These are phyloP conservation scores for Neurospora discreta DNA, from an alignment of 495 filamentous ascomycete species.

Conservation along the genomic window DNA sequence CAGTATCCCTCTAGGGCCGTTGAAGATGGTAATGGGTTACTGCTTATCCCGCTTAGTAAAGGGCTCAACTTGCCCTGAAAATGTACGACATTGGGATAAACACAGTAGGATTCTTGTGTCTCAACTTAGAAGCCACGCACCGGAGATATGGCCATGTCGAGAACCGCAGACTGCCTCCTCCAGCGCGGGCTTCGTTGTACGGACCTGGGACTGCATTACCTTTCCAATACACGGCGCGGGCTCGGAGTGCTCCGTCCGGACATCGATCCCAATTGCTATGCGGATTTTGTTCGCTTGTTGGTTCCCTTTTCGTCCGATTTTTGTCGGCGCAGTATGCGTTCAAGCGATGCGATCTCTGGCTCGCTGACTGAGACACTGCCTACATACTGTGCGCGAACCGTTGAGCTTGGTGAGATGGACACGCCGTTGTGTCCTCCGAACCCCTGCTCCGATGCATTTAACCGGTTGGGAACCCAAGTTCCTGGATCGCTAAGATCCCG, in stretches of 20 bases:
- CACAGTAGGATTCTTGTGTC: not conserved
- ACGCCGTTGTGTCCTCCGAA: slow-evolving; percentile 21
- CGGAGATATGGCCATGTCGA: not conserved
- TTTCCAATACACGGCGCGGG: not conserved
- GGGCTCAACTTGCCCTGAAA: not conserved
- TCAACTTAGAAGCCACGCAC: not conserved
- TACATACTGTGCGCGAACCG: slow-evolving; percentile 1
- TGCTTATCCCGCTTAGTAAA: not conserved
- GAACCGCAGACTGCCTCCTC: not conserved
- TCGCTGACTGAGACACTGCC: not conserved
- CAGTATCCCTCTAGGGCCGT: not conserved
- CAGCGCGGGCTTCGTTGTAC: not conserved
- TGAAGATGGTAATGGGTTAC: not conserved
- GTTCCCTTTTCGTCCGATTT: not conserved
- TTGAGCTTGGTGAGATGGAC: slow-evolving; percentile 9
- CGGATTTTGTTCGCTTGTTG: not conserved
- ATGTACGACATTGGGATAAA: not conserved
- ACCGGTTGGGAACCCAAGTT: slow-evolving; percentile 24
- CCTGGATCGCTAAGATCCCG: slow-evolving; percentile 13
- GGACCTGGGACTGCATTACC: not conserved
- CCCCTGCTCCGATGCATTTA: slow-evolving; percentile 17
- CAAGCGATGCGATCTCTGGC: not conserved
- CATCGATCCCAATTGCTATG: not conserved
- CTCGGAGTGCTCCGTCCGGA: not conserved
- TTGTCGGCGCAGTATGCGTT: not conserved